Percentiles rank a stretch among this genome's conserved stretches.
phyloP scores from a whole-genome alignment of 2,329 filamentous ascomycete genomes.

The Ophiocordyceps camponoti-floridani region DNA sequence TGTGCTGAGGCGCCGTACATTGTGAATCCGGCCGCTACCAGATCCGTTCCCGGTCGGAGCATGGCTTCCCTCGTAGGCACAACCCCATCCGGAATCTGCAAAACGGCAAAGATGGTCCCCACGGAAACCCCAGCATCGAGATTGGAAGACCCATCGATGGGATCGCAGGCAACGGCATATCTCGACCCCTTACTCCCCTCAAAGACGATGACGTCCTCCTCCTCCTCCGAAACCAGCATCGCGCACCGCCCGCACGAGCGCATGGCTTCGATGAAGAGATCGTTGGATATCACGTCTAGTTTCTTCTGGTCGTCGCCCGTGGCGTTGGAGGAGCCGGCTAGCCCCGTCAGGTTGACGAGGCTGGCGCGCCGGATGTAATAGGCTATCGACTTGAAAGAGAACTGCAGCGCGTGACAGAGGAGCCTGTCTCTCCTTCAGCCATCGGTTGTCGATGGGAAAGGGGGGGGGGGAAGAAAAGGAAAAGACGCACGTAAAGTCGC shows the following conservation, averaged over 20 bases:
- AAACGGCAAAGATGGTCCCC: slow-evolving; percentile 90
- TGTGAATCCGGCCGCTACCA: slow-evolving; percentile 93
- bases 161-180: slow-evolving; percentile 93
- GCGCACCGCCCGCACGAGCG: slow-evolving; percentile 78
- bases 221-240: slow-evolving; percentile 91
- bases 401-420: slow-evolving; percentile 92
- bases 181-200: slow-evolving; percentile 55
- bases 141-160: slow-evolving; percentile 95
- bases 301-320: slow-evolving; percentile 99
- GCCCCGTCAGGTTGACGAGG: slow-evolving; percentile 84
- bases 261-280: slow-evolving; percentile 94
- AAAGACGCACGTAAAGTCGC: slow-evolving; percentile 95
- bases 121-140: slow-evolving; percentile 94
- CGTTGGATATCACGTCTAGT: slow-evolving; percentile 96
- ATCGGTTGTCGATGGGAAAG: background rate
- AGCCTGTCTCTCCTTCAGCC: slow-evolving; percentile 35
- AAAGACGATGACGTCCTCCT: slow-evolving; percentile 85
- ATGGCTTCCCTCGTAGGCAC: slow-evolving; percentile 78
- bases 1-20: slow-evolving; percentile 98
- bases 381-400: slow-evolving; percentile 98
- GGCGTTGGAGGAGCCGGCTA: slow-evolving; percentile 85
- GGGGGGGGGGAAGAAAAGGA: slow-evolving; percentile 4
- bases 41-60: slow-evolving; percentile 73
- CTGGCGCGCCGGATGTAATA: slow-evolving; percentile 97
- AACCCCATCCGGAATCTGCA: slow-evolving; percentile 71